Evolutionary conservation across 2,329 filamentous ascomycete genomes (phyloP).

Genomic region (Paramyrothecium sp.): DNA sequence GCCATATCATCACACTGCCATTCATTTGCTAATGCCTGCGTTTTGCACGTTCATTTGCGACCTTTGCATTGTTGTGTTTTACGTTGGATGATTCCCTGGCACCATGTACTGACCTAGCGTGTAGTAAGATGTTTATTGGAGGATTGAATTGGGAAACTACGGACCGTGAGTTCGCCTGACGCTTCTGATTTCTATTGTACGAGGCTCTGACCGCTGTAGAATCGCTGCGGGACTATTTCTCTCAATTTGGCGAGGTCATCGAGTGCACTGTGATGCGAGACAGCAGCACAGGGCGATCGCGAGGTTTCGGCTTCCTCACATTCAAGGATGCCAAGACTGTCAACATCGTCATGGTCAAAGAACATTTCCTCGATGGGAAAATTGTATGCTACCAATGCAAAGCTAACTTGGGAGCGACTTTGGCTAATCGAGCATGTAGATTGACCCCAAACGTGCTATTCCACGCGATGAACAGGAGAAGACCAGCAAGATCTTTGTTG

Average conservation of each 20-base stretch:
- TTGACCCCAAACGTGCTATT: conserved; percentile 96
- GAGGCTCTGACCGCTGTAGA: conserved; percentile 52
- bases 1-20: too few species aligned
- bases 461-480: conserved; percentile 97
- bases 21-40: background rate
- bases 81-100: background rate
- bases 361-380: conserved; percentile 96
- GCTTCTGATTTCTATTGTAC: background rate
- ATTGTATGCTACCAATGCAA: conserved; percentile 65
- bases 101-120: background rate
- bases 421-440: conserved; percentile 52
- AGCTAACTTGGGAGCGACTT: background rate
- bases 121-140: conserved; percentile 99
- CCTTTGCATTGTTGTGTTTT: background rate
- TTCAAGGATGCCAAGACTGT: conserved; percentile 98
- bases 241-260: conserved; percentile 93
- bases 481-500: conserved; percentile 98
- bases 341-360: conserved; percentile 99
- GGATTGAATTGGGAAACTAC: conserved; percentile 99
- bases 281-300: conserved; percentile 85
- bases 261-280: conserved; percentile 99
- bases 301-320: conserved; percentile 95
- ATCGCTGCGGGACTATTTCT: conserved; percentile 95
- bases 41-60: background rate
- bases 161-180: conserved; percentile 68